Conservation (phyloP, 2,329 filamentous ascomycete species). For the Aspergillus eucalypticola region DNA sequence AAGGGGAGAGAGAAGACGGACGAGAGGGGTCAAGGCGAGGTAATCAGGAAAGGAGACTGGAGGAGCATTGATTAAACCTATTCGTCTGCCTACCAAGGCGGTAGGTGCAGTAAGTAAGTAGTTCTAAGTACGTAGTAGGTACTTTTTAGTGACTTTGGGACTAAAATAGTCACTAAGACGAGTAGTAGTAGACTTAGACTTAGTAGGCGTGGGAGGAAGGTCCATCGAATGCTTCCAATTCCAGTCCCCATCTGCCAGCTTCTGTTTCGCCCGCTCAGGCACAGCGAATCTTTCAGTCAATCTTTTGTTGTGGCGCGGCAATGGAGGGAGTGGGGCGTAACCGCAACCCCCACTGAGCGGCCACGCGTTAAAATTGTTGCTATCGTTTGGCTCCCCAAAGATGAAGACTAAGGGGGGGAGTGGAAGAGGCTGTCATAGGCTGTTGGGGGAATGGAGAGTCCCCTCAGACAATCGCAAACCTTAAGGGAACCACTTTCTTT, state of each 20-base stretch:
- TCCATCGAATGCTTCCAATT: neutral
- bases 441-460: neutral
- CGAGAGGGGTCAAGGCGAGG: neutral
- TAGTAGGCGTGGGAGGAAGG: no score
- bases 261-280: neutral
- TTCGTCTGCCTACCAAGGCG: neutral
- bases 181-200: no score
- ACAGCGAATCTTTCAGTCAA: neutral
- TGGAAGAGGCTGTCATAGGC: conserved; percentile 1
- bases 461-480: conserved; percentile 1
- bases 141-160: neutral
- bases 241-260: neutral
- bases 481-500: conserved; percentile 7
- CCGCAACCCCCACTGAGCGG: conserved; percentile 7
- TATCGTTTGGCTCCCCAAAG: neutral
- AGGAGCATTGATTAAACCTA: neutral
- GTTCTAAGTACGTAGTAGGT: neutral
- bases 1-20: neutral
- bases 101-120: neutral
- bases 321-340: neutral
- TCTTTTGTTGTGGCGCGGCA: neutral
- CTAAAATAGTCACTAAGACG: no score
- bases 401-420: neutral
- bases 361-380: conserved; percentile 14
- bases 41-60: neutral